Evolutionary conservation across 441 rosid species (phyloP).

Genomic region (Euphorbia celastroides): DNA sequence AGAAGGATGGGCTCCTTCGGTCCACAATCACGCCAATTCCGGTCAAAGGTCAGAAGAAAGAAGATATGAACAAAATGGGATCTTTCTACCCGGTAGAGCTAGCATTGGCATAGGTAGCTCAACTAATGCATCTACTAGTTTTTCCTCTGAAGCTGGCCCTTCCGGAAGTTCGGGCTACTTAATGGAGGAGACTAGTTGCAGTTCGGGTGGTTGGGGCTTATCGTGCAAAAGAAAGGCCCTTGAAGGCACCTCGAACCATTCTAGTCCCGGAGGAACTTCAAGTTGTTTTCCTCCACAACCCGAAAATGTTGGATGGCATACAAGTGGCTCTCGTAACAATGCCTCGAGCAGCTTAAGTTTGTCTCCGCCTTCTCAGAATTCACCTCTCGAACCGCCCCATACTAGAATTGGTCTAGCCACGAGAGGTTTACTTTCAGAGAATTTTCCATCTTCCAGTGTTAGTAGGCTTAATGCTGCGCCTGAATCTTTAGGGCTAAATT

Average conservation of each 20-base stretch:
- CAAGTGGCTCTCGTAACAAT: conserved; percentile 32
- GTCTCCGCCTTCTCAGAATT: conserved; percentile 42
- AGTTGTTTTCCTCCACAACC: no score
- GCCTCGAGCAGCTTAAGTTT: conserved; percentile 59
- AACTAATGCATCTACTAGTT: conserved; percentile 24
- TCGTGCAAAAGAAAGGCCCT: conserved; percentile 89
- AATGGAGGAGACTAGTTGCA: conserved; percentile 44
- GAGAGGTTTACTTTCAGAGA: no score
- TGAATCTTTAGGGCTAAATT: conserved; percentile 40
- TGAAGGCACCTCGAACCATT: conserved; percentile 69
- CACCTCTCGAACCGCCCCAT: conserved; percentile 40
- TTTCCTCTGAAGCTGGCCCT: conserved; percentile 38
- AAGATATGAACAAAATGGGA: conserved; percentile 31
- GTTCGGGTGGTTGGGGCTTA: conserved; percentile 57
- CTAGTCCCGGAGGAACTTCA: no score
- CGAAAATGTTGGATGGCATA: conserved; percentile 39
- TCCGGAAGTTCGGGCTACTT: conserved; percentile 49
- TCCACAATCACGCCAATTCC: conserved; percentile 24
- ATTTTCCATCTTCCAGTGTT: conserved; percentile 34
- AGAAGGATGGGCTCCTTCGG: conserved; percentile 38
- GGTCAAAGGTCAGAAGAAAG: conserved; percentile 50
- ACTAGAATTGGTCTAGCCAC: conserved; percentile 43
- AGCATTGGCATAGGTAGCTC: conserved; percentile 9
- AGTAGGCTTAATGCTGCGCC: conserved; percentile 32
- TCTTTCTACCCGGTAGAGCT: conserved; percentile 31